These are phyloP conservation scores for Rubus parviflorus DNA, from an alignment of 306 rosid species.

Conservation along the genomic window DNA sequence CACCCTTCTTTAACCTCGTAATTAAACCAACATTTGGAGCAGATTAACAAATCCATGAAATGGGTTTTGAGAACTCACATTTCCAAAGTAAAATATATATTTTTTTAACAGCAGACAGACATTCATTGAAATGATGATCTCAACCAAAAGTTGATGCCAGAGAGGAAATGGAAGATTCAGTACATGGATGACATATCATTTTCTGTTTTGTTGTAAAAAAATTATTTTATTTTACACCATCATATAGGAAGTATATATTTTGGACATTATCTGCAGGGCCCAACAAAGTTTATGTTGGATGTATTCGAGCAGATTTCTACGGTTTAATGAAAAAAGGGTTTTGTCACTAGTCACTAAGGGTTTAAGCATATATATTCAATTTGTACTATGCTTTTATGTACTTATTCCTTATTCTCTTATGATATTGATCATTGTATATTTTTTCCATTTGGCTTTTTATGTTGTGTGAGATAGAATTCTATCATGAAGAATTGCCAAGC, in stretches of 20 bases:
- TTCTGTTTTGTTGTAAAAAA: background rate
- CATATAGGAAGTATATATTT: background rate
- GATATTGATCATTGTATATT: background rate
- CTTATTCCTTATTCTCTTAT: background rate
- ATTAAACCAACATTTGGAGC: background rate
- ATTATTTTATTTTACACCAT: slow-evolving; percentile 1
- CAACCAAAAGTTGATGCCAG: slow-evolving; percentile 3
- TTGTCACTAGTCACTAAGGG: slow-evolving; percentile 11
- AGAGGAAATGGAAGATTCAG: slow-evolving; percentile 7
- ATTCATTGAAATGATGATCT: slow-evolving; percentile 7
- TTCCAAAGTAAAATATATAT: background rate
- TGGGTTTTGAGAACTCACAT: background rate
- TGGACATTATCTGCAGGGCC: slow-evolving; percentile 26
- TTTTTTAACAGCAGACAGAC: background rate
- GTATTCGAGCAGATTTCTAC: slow-evolving; percentile 15
- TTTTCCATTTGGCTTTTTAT: slow-evolving; percentile 6
- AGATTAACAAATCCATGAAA: background rate
- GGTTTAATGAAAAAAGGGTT: slow-evolving; percentile 16
- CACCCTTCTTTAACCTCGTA: background rate
- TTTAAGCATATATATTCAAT: slow-evolving; percentile 8
- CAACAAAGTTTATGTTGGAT: slow-evolving; percentile 17
- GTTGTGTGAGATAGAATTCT: slow-evolving; percentile 3
- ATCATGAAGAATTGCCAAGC: slow-evolving; percentile 20
- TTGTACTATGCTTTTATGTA: slow-evolving; percentile 8
- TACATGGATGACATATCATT: slow-evolving; percentile 15